Percentiles rank a stretch among this genome's conserved stretches.
phyloP scores from a whole-genome alignment of 768 basidiomycete species.

The Lactarius hatsudake region DNA sequence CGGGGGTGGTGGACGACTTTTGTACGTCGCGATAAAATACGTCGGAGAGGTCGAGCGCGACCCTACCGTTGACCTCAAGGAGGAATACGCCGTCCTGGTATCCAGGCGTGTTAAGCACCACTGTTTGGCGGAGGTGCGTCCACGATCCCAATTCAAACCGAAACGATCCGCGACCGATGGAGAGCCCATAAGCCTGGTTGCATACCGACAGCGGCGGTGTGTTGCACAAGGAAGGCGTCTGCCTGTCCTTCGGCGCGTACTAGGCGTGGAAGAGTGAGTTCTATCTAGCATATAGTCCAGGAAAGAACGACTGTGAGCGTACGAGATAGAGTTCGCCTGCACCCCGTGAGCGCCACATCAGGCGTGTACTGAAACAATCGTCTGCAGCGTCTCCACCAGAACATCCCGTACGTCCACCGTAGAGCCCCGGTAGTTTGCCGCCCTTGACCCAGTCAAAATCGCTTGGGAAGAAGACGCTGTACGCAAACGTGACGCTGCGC shows the following conservation, averaged over 20 bases:
- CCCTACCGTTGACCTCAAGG: conserved; percentile 59
- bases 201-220: conserved; percentile 60
- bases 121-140: conserved; percentile 70
- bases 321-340: conserved; percentile 76
- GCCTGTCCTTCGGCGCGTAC: conserved; percentile 76
- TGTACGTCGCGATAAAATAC: conserved; percentile 53
- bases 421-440: conserved; percentile 84
- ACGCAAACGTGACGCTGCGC: conserved; percentile 54
- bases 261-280: conserved; percentile 30
- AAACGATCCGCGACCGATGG: conserved; percentile 73
- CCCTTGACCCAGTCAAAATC: conserved; percentile 77
- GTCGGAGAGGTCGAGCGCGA: conserved; percentile 52
- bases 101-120: conserved; percentile 73
- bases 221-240: conserved; percentile 55
- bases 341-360: conserved; percentile 78
- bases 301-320: conserved; percentile 1
- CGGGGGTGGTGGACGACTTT: not conserved
- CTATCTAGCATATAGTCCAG: not conserved
- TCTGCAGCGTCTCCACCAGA: conserved; percentile 72
- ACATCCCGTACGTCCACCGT: conserved; percentile 63
- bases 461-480: conserved; percentile 73
- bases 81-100: conserved; percentile 60
- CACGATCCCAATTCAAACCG: conserved; percentile 57
- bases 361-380: conserved; percentile 76
- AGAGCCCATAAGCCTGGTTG: conserved; percentile 64